A percentile compares a stretch with the other conserved stretches of the same genome.
Conservation (phyloP, 768 basidiomycete genomes). For the Phaeotremella fagi region DNA sequence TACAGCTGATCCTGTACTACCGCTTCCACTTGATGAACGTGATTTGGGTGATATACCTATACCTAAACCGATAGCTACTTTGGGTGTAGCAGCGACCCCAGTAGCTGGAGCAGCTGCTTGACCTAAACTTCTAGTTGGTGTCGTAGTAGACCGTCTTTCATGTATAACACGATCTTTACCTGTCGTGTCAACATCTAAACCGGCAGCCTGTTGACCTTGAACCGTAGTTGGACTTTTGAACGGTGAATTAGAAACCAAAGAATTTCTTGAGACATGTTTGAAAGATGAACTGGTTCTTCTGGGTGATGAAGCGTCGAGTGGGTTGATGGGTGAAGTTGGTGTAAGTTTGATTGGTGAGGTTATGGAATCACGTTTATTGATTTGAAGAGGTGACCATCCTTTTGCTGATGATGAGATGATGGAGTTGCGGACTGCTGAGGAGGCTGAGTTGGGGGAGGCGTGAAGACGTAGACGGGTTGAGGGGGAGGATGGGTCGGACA, state of each 20-base stretch:
- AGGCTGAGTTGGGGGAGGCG: constrained; percentile 10
- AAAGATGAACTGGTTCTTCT: constrained; percentile 46
- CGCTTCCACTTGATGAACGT: constrained; percentile 15
- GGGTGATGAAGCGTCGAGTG: constrained; percentile 12
- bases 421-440: constrained; percentile 31
- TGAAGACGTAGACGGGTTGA: constrained; percentile 15
- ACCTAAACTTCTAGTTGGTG: constrained; percentile 13
- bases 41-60: constrained; percentile 24
- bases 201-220: constrained; percentile 33
- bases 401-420: constrained; percentile 47
- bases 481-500: constrained; percentile 5
- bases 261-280: constrained; percentile 49
- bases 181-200: constrained; percentile 14
- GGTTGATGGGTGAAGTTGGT: constrained; percentile 1
- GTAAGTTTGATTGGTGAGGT: constrained; percentile 23
- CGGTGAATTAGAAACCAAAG: constrained; percentile 47
- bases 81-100: constrained; percentile 29
- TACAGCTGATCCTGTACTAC: constrained; percentile 19
- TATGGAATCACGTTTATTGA: constrained; percentile 40
- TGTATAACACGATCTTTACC: constrained; percentile 29
- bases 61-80: constrained; percentile 38
- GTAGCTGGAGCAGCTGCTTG: constrained; percentile 25
- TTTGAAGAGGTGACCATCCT: constrained; percentile 48
- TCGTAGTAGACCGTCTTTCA: constrained; percentile 18
- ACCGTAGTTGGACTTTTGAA: constrained; percentile 43